phyloP scores from a whole-genome alignment of 2,329 filamentous ascomycete species.

The Tolypocladium amazonense region DNA sequence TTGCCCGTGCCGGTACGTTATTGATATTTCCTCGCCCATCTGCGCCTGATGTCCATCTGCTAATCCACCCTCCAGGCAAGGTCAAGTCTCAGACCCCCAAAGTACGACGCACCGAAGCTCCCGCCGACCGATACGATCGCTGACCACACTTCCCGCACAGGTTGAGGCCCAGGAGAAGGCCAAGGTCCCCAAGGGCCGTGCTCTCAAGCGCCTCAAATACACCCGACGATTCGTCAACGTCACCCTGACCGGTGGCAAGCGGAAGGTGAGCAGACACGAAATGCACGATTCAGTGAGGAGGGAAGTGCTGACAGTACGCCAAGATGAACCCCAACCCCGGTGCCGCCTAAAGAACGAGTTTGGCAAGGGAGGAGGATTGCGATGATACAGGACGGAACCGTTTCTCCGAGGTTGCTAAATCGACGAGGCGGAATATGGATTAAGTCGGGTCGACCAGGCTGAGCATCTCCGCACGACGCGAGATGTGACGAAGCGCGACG shows the following conservation, averaged over 20 bases:
- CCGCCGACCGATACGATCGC: constrained; percentile 16
- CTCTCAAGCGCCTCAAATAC: constrained; percentile 94
- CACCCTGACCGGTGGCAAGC: constrained; percentile 93
- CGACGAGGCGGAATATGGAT: constrained; percentile 23
- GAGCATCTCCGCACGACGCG: constrained; percentile 21
- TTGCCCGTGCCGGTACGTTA: constrained; percentile 64
- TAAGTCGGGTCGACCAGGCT: constrained; percentile 24
- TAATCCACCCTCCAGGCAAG: constrained; percentile 68
- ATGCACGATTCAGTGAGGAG: not conserved
- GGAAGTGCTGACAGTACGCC: constrained; percentile 12
- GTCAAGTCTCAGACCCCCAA: constrained; percentile 95
- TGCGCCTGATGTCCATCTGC: constrained; percentile 12
- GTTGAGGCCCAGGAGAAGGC: constrained; percentile 90
- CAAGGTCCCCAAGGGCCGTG: constrained; percentile 94
- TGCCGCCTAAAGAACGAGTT: constrained; percentile 41
- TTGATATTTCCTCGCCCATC: constrained; percentile 9
- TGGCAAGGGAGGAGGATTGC: constrained; percentile 15
- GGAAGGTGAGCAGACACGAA: constrained; percentile 58
- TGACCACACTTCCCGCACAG: constrained; percentile 31
- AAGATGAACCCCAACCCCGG: constrained; percentile 85
- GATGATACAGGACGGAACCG: constrained; percentile 19
- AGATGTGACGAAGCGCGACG: constrained; percentile 26
- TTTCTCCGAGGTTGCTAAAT: constrained; percentile 20
- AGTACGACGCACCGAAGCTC: constrained; percentile 41
- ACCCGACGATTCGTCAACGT: constrained; percentile 98